Conservation (phyloP, 2,329 filamentous ascomycete genomes). For the Curvularia hawaiiensis region DNA sequence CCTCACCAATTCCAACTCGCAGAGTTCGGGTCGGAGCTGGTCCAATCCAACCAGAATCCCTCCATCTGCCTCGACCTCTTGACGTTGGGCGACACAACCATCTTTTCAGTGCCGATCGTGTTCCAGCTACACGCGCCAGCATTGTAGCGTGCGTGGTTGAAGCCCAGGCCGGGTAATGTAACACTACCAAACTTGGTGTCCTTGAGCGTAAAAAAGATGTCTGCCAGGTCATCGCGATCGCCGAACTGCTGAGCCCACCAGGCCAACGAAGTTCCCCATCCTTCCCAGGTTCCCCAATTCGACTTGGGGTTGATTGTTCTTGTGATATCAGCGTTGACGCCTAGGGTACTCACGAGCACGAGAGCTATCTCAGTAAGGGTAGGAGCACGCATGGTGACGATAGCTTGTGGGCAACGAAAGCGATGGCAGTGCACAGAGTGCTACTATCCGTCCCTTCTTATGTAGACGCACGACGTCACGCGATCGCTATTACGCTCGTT, state of each 20-base stretch:
- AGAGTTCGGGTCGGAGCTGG: constrained; percentile 4
- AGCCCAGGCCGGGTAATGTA: constrained; percentile 12
- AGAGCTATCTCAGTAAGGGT: constrained; percentile 6
- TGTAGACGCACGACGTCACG: not conserved
- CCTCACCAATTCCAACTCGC: constrained; percentile 13
- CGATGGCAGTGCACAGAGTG: no score
- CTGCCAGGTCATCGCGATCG: constrained; percentile 12
- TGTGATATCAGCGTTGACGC: constrained; percentile 9
- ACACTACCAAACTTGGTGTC: constrained; percentile 8
- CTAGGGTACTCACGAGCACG: constrained; percentile 4
- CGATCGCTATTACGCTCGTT: not conserved
- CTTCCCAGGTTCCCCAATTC: constrained; percentile 16
- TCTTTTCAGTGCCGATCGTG: constrained; percentile 3
- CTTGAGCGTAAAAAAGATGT: constrained; percentile 12
- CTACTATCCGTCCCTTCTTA: not conserved
- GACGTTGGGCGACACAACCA: constrained; percentile 12
- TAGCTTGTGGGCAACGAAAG: not conserved
- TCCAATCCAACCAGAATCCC: constrained; percentile 16
- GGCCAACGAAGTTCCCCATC: constrained; percentile 15
- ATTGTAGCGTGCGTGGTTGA: constrained; percentile 15
- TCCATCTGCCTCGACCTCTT: constrained; percentile 16
- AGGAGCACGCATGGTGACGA: constrained; percentile 8
- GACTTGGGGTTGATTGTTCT: constrained; percentile 12
- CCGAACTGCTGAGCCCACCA: constrained; percentile 17
- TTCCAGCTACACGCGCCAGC: constrained; percentile 19